Conservation (phyloP, 352 stramenopile genomes). For the Globisporangium orthogonon region DNA sequence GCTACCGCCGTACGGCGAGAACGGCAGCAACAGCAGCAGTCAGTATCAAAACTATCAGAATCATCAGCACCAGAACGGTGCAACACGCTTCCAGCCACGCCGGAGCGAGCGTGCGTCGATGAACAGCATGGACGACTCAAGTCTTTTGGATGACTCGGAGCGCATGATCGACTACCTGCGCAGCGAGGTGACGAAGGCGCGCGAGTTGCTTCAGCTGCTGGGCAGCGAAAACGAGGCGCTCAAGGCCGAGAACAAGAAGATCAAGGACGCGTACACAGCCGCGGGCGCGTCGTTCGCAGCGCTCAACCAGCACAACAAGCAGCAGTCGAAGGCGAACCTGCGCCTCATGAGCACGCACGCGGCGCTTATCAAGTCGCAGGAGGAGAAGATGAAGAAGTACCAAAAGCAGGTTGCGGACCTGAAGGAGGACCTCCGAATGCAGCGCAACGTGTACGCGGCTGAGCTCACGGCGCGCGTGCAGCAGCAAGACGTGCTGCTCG, state of each 20-base stretch:
- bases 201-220: conserved; percentile 57
- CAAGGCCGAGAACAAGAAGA: conserved; percentile 85
- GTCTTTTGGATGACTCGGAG: conserved; percentile 76
- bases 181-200: conserved; percentile 71
- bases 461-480: conserved; percentile 70
- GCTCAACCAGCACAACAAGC: conserved; percentile 92
- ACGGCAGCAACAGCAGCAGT: conserved; percentile 6
- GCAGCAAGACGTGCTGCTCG: conserved; percentile 37
- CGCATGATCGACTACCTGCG: conserved; percentile 82
- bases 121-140: conserved; percentile 40
- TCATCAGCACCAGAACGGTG: too few species aligned
- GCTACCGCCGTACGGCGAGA: conserved; percentile 15
- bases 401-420: conserved; percentile 79
- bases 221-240: conserved; percentile 76
- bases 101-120: conserved; percentile 25
- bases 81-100: neutral
- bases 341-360: conserved; percentile 86
- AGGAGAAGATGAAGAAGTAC: conserved; percentile 89
- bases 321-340: conserved; percentile 90
- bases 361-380: conserved; percentile 80
- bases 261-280: conserved; percentile 91
- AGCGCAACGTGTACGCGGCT: conserved; percentile 71
- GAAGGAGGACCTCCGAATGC: conserved; percentile 78
- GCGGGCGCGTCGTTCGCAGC: conserved; percentile 89
- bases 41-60: too few species aligned